Base-by-base conservation (phyloP, 129 eudicot genomes). In the Chrysanthemum makinoi region DNA sequence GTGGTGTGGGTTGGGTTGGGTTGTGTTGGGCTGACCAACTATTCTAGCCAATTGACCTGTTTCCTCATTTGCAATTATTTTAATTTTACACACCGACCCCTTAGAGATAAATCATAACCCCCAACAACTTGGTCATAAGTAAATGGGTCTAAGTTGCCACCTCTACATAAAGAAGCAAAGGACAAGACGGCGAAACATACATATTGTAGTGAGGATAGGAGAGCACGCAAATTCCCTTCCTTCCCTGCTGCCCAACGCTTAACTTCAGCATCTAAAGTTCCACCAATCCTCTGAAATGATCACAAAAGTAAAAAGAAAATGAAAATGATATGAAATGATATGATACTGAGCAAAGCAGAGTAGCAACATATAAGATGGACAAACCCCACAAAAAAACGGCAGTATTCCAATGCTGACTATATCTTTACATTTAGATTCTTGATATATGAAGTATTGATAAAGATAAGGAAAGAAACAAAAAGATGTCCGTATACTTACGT, bases 171-270 rank as follows among this genome's bases (percentile, higher is more conserved):
- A 39, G 10, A 39, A 39, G 46, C 46, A 39, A 39, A 39, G 46
- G 46, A 39, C 10, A 39, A 51, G 17, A 14, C 2, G 22, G 11
- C 9, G 14, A 33, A 18, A 33, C 67, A 2, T 33, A 62, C 67
- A 62, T 16, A 62, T 62, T 62, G 67, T 62, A 62, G 48, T n/a
- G 67, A 28, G 47, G 67, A 62, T 33, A 62, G 17, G 11, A 62
- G 47, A 12, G 48, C 67, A 33, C 67, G 67, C 20, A 62, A 33
- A 8, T 62, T 62, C 39, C 49, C 67, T 26, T 30, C 48, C 6
- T 15, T 62, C 22, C 67, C 50, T 62, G 66, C 66, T 5, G 66
- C 66, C 66, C 66, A 62, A 30, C 50, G 20, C 39, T 60, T 30
- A 6, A 62, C 20, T 30, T 30, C 47, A 30, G 48, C 22, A 62